Percentiles rank a stretch among this genome's conserved stretches.
These are phyloP conservation scores for Fomitiporia mediterranea DNA, from an alignment of 1,284 basidiomycete species.

Conservation along the genomic window DNA sequence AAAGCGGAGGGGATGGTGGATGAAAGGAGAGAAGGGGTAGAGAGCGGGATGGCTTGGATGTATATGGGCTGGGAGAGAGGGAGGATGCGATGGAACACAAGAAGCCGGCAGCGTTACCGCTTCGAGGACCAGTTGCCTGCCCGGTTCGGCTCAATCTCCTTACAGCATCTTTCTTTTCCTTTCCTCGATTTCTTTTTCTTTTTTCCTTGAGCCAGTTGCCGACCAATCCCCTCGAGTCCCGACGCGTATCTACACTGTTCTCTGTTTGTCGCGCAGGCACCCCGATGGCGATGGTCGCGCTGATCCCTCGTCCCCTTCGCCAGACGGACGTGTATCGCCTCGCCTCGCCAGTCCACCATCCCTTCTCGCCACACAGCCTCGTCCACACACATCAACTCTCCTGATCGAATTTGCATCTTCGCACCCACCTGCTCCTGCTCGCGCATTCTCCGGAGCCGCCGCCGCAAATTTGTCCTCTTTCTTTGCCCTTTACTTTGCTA, in stretches of 20 bases:
- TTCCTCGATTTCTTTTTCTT: not conserved
- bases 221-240: not conserved
- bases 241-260: not conserved
- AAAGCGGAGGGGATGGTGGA: not conserved
- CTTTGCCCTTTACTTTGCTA: not conserved
- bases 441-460: too few relatives aligned
- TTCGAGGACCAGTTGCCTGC: not conserved
- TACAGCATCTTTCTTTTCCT: not conserved
- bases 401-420: too few relatives aligned
- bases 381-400: too few relatives aligned
- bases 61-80: not conserved
- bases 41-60: slow-evolving; percentile 16
- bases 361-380: slow-evolving; percentile 1
- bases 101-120: not conserved
- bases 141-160: not conserved
- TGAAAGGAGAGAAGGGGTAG: slow-evolving; percentile 9
- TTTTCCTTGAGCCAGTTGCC: not conserved
- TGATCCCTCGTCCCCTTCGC: not conserved
- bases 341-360: not conserved
- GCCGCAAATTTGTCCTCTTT: not conserved
- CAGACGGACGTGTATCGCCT: too few relatives aligned
- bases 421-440: too few relatives aligned
- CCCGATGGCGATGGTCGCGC: not conserved
- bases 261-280: not conserved
- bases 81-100: not conserved